phyloP scores from a whole-genome alignment of 2,329 filamentous ascomycete species.

The Diaporthe eres region DNA sequence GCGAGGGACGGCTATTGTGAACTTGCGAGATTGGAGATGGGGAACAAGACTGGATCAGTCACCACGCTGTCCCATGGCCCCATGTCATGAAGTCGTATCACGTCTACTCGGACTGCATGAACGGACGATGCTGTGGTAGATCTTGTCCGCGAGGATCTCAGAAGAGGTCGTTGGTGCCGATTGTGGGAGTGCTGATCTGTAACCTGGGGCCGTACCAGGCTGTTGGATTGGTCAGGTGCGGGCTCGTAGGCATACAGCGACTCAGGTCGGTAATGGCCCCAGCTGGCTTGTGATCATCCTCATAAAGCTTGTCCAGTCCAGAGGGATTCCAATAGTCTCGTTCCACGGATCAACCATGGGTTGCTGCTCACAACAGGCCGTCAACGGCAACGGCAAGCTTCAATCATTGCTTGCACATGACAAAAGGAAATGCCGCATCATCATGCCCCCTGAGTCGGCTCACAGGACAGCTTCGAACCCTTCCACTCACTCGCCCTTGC shows the following conservation, averaged over 20 bases:
- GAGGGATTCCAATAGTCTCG: neutral
- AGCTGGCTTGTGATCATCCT: slow-evolving; percentile 17
- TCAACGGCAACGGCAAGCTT: neutral
- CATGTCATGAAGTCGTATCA: neutral
- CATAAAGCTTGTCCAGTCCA: slow-evolving; percentile 11
- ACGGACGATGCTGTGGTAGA: neutral
- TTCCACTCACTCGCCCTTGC: neutral
- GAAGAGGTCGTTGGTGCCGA: neutral
- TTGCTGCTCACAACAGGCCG: neutral
- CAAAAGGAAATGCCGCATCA: neutral
- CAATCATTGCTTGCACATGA: neutral
- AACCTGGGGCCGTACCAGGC: slow-evolving; percentile 1
- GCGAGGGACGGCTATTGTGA: neutral
- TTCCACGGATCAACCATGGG: slow-evolving; percentile 6
- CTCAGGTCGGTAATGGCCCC: neutral
- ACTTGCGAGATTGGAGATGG: neutral
- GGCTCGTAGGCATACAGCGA: slow-evolving; percentile 10
- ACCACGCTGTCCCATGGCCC: no score
- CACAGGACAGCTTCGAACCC: no score
- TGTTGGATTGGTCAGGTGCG: slow-evolving; percentile 21
- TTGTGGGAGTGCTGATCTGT: neutral
- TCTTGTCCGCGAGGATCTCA: neutral
- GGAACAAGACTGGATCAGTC: neutral
- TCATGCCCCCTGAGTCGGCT: neutral
- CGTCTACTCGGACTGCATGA: neutral